Conservation (phyloP, 1,139 yeast species). For the Taphrina confusa region DNA sequence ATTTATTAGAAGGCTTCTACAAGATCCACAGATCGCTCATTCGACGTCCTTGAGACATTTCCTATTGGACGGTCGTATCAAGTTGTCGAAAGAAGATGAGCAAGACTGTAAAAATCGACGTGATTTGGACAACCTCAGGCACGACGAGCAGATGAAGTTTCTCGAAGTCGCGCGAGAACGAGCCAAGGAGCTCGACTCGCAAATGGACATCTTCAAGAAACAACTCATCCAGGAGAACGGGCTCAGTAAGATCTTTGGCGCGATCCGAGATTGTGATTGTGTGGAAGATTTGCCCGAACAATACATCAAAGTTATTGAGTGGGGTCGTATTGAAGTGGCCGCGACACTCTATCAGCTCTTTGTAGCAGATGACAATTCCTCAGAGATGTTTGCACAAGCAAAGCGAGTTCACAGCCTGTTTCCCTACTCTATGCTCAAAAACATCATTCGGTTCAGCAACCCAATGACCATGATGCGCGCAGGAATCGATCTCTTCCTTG, state of each 20-base stretch:
- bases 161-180: slow-evolving; percentile 63
- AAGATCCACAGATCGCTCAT: slow-evolving; percentile 59
- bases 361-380: slow-evolving; percentile 75
- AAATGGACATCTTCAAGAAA: slow-evolving; percentile 58
- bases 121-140: slow-evolving; percentile 61
- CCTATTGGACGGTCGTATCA: slow-evolving; percentile 48
- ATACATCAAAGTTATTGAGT: slow-evolving; percentile 68
- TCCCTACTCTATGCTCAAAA: slow-evolving; percentile 75
- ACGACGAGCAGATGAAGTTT: slow-evolving; percentile 69
- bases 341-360: slow-evolving; percentile 79
- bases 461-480: slow-evolving; percentile 81
- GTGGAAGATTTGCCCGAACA: slow-evolving; percentile 69
- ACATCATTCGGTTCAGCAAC: slow-evolving; percentile 75
- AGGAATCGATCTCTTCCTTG: slow-evolving; percentile 73
- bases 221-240: slow-evolving; percentile 55
- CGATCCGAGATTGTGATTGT: slow-evolving; percentile 58
- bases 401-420: slow-evolving; percentile 68
- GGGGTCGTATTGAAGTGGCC: slow-evolving; percentile 80
- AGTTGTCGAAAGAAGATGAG: slow-evolving; percentile 49
- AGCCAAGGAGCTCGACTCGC: slow-evolving; percentile 53
- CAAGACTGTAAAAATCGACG: slow-evolving; percentile 60
- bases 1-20: slow-evolving; percentile 58
- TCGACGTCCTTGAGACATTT: slow-evolving; percentile 58
- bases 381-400: slow-evolving; percentile 68
- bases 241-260: slow-evolving; percentile 58